Evolutionary conservation across 768 basidiomycete species (phyloP), one percentile per base, ranked within the genome.

Genomic region (Kwoniella pini): DNA sequence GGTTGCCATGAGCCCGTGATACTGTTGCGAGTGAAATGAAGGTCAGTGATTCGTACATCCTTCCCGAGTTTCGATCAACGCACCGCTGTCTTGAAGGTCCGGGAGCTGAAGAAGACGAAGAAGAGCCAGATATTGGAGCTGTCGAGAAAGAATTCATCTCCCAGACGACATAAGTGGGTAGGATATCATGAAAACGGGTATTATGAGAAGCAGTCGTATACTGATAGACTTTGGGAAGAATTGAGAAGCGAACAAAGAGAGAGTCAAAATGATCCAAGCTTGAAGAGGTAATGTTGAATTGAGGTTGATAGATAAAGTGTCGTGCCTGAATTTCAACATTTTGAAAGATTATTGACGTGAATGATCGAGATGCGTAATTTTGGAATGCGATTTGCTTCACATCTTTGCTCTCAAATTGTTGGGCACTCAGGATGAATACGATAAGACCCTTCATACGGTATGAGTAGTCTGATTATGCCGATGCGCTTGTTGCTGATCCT

Each of bases 1-100:
- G 86, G 86, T 49, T 86, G 84, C 85, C 85, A 86, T 39, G 58
- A 61, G 31, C 65, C 69, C 22, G 62, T 58, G 4, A 27, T 26
- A 13, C 59, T 59, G 11, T 17, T 4, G n/a, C 9, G 24, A 4
- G 19, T 5, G 27, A 50, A 11, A 11, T 19, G 28, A n/a, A 5
- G 30, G 11, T 28, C 15, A 17, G 26, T 50, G 27, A 13, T 15
- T 0, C 9, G 19, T 30, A 31, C 10, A 4, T 9, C 5, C 30
- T 17, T 10, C 13, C 12, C 15, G 24, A 46, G 30, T 15, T 6
- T 27, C 9, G 10, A n/a, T 0, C 30, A 9, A 50, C 27, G 17
- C 31, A 50, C 48, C 48, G 27, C 30, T 36, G 48, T 10, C 48
- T 27, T 33, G 48, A 50, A 31, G 48, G 48, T 13, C 30, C 48